Evolutionary conservation across 768 basidiomycete genomes (phyloP), one percentile per base, ranked within the genome.

Genomic region (Lentinula lateritia): DNA sequence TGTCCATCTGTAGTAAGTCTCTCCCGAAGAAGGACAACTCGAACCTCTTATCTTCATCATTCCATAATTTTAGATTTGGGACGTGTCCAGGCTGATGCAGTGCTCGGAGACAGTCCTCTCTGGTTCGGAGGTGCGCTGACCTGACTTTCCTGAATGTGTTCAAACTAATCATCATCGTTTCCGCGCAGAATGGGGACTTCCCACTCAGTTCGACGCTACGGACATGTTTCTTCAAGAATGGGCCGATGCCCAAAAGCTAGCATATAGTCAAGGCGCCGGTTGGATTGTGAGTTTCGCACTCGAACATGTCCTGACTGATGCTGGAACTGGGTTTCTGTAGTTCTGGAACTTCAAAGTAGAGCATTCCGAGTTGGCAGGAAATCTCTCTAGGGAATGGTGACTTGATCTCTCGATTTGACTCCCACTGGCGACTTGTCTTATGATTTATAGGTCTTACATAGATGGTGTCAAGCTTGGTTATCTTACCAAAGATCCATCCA

Each of bases 301-400:
- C 34, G 8, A 41, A 15, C 35, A 34, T 42, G 7, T 1, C 5
- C 12, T 61, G 5, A 38, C 3, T 3, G 8, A 35, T 43, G 15
- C 41, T 28, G 3, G 20, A n/a, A 43, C 10, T 6, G 45, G 45
- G 13, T 15, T 42, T 50, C 41, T 15, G 13, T 60, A 83, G 84
- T 86, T 78, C 70, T 91, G 89, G 89, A 89, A 84, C 71, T 90
- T 91, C 77, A 89, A 87, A 66, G 76, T 85, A 6, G 90, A 91
- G 71, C 80, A 72, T 42, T 87, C 85, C 1, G 58, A 60, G 0
- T 61, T 73, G 32, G 81, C 83, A 3, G 85, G 82, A 6, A 76
- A 78, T 63, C 71, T 78, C n/a, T 79, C 81, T 32, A 75, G 87
- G 13, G 82, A 89, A 73, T 89, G 89, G 89, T 88, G 63, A n/a